Conservation (phyloP, 1,284 basidiomycete genomes). For the Anthracocystis walkeri region DNA sequence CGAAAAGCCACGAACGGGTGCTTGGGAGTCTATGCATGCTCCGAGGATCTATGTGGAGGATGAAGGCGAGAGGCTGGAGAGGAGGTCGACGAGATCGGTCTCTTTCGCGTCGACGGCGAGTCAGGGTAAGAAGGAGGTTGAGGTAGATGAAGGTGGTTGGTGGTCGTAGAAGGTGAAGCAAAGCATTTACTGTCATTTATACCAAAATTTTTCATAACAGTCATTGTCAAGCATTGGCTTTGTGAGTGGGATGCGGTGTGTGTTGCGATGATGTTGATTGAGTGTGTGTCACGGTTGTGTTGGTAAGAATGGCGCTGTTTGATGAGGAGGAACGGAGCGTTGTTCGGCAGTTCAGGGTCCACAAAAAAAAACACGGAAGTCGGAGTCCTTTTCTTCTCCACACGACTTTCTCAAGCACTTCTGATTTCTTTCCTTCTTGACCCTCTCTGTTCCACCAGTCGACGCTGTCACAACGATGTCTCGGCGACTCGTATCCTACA, state of each 20-base stretch:
- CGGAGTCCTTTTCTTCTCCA: neutral
- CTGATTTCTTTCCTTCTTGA: neutral
- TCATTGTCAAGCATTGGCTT: too few relatives aligned
- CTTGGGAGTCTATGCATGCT: slow-evolving; percentile 49
- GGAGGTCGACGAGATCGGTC: slow-evolving; percentile 9
- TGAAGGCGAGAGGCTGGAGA: neutral
- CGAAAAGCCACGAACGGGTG: slow-evolving; percentile 9
- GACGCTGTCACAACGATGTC: slow-evolving; percentile 12
- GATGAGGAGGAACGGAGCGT: too few relatives aligned
- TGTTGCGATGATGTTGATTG: neutral
- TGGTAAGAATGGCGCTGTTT: too few relatives aligned
- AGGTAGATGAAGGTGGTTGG: slow-evolving; percentile 50
- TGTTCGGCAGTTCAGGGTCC: neutral
- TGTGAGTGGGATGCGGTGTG: too few relatives aligned
- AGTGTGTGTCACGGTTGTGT: too few relatives aligned
- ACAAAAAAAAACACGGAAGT: neutral
- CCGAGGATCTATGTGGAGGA: slow-evolving; percentile 4
- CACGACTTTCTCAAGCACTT: neutral
- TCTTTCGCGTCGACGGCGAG: slow-evolving; percentile 23
- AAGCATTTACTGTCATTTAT: slow-evolving; percentile 8
- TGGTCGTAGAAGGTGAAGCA: slow-evolving; percentile 30
- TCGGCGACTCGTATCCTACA: slow-evolving; percentile 29
- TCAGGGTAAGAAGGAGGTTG: slow-evolving; percentile 27
- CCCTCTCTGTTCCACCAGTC: neutral
- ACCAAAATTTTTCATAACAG: neutral